A percentile compares a stretch with the other conserved stretches of the same genome.
These are phyloP conservation scores for Ogataea sp. DNA, from an alignment of 805 yeast genomes.

Conservation along the genomic window DNA sequence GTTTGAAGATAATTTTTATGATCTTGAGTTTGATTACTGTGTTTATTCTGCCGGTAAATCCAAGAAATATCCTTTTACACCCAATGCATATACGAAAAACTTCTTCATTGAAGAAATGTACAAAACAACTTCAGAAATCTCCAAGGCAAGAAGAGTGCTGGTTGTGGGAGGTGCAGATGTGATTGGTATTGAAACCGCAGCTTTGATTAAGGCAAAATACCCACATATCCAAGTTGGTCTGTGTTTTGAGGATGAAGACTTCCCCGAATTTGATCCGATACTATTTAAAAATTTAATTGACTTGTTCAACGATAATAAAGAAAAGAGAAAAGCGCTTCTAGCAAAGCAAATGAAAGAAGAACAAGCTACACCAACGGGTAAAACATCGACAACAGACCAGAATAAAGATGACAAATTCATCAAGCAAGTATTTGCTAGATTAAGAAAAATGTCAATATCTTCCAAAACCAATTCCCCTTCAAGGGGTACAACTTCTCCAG, in stretches of 20 bases:
- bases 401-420: neutral
- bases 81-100: slow-evolving; percentile 33
- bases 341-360: neutral
- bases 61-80: slow-evolving; percentile 45
- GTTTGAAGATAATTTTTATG: slow-evolving; percentile 2
- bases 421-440: neutral
- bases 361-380: neutral
- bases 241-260: slow-evolving; percentile 29
- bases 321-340: neutral
- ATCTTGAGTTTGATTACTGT: slow-evolving; percentile 34
- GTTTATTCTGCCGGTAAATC: slow-evolving; percentile 41
- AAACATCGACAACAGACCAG: neutral
- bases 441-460: neutral
- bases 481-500: neutral
- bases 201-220: slow-evolving; percentile 31
- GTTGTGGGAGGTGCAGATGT: slow-evolving; percentile 42
- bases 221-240: slow-evolving; percentile 28
- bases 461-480: neutral
- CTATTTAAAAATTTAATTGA: neutral
- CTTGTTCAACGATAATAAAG: neutral
- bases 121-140: slow-evolving; percentile 22
- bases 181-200: slow-evolving; percentile 42
- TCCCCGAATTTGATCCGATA: slow-evolving; percentile 18
- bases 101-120: slow-evolving; percentile 35
- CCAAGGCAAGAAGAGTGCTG: slow-evolving; percentile 21